These are phyloP conservation scores for Glebionis coronaria DNA, from an alignment of 129 eudicot species.

Conservation along the genomic window DNA sequence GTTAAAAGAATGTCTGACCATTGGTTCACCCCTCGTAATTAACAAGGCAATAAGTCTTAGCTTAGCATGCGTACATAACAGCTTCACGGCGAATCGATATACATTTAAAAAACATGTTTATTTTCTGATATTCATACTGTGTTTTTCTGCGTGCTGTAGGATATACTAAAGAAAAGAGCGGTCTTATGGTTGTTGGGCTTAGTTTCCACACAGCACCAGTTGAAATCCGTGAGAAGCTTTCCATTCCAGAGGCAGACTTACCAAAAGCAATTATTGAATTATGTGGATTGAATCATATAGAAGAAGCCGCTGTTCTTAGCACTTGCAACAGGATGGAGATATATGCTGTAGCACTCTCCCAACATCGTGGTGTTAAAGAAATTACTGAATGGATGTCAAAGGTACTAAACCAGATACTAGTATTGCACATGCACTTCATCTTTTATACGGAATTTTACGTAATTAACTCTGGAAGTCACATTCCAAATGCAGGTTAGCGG, in stretches of 20 bases:
- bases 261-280: conserved; percentile 68
- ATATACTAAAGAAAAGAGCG: conserved; percentile 78
- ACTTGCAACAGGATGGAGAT: conserved; percentile 90
- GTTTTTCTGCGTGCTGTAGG: conserved; percentile 36
- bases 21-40: background rate
- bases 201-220: conserved; percentile 78
- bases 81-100: background rate
- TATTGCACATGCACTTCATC: background rate
- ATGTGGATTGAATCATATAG: conserved; percentile 73
- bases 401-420: background rate
- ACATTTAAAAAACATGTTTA: conserved; percentile 18
- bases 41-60: background rate
- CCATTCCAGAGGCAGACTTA: conserved; percentile 77
- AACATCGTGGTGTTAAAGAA: too few species aligned
- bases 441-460: background rate
- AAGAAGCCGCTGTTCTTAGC: conserved; percentile 88
- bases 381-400: too few species aligned
- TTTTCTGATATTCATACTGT: background rate
- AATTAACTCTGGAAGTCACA: background rate
- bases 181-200: conserved; percentile 71
- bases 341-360: conserved; percentile 21
- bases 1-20: too few species aligned
- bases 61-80: background rate
- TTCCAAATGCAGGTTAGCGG: conserved; percentile 52
- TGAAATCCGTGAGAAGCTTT: conserved; percentile 87